Evolutionary conservation across 139 green algal species (phyloP), one percentile per base, ranked within the genome.

Genomic region (Monoraphidium neglectum): DNA sequence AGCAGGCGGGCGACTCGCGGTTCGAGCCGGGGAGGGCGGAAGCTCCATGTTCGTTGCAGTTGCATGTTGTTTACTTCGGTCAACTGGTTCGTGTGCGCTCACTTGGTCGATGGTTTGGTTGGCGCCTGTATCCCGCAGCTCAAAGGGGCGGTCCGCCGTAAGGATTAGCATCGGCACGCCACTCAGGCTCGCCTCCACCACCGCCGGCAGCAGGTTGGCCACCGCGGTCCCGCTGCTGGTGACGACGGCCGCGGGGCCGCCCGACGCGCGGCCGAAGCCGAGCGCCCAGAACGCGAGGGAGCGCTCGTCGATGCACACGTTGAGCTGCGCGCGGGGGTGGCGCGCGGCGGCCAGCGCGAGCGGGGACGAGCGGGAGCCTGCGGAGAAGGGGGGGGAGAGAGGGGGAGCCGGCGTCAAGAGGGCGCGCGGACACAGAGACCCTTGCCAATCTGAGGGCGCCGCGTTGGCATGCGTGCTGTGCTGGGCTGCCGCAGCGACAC

Each of bases 91-190:
- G n/a, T n/a, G 51, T 21, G 21, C 59, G 16, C 77, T 3, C 60
- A 94, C 86, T 85, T 98, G 94, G 85, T 98, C 87, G 43, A 98
- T 98, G 23, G 92, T 97, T 70, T 99, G 96, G 82, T 99, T 99
- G 46, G 95, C 93, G 3, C 92, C 94, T 0, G 88, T 97, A 78
- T 96, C 92, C 0, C 91, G 78, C 69, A 99, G 90, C 84, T 99
- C 96, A 0, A 82, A 82, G 0, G 96, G 96, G 2, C 96, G 81
- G 76, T 99, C 96, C 15, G 96, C 96, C 0, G 95, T 97, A 2
- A 99, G 82, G 57, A 99, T 69, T 61, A 99, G 81, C 84, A 99
- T 66, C 28, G 96, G 96, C 57, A 98, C 88, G 10, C 81, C 77
- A 30, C 79, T 82, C 67, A 95, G 88, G 6, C 57, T 78, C 0